phyloP scores from a whole-genome alignment of 2,329 filamentous ascomycete species.

The Diaporthe amygdali region DNA sequence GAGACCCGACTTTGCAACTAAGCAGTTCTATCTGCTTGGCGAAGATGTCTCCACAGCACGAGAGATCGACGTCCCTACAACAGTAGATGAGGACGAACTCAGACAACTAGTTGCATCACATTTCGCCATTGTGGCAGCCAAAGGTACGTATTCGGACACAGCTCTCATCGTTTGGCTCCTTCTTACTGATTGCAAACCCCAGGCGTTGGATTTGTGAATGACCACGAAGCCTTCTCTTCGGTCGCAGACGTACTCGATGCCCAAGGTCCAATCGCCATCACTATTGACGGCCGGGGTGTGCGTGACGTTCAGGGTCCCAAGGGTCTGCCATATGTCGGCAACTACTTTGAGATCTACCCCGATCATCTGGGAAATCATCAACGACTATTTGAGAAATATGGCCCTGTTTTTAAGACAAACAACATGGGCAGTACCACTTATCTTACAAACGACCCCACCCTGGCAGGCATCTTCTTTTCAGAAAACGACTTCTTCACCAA shows the following conservation, averaged over 20 bases:
- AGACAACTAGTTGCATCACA: conserved; percentile 45
- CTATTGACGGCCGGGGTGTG: conserved; percentile 54
- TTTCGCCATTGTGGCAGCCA: conserved; percentile 48
- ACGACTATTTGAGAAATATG: conserved; percentile 57
- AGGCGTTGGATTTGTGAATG: conserved; percentile 44
- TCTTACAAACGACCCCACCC: conserved; percentile 54
- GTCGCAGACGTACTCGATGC: conserved; percentile 41
- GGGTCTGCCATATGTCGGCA: conserved; percentile 55
- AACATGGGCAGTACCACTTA: conserved; percentile 57
- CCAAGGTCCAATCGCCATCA: conserved; percentile 44
- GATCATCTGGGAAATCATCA: conserved; percentile 64
- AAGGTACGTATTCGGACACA: conserved; percentile 34
- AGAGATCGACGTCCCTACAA: conserved; percentile 42
- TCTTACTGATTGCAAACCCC: neutral
- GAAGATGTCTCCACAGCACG: conserved; percentile 42
- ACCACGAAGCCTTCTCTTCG: conserved; percentile 36
- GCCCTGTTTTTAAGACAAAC: conserved; percentile 55
- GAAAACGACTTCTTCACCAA: conserved; percentile 61
- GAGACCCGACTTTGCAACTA: conserved; percentile 30
- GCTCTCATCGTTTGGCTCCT: neutral
- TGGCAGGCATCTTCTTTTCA: conserved; percentile 50
- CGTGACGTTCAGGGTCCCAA: conserved; percentile 55
- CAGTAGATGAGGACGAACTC: conserved; percentile 42
- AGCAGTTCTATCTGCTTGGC: conserved; percentile 48
- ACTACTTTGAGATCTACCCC: conserved; percentile 59